Conservation (phyloP, 1,139 yeast genomes). For the Taphrina deformans region DNA sequence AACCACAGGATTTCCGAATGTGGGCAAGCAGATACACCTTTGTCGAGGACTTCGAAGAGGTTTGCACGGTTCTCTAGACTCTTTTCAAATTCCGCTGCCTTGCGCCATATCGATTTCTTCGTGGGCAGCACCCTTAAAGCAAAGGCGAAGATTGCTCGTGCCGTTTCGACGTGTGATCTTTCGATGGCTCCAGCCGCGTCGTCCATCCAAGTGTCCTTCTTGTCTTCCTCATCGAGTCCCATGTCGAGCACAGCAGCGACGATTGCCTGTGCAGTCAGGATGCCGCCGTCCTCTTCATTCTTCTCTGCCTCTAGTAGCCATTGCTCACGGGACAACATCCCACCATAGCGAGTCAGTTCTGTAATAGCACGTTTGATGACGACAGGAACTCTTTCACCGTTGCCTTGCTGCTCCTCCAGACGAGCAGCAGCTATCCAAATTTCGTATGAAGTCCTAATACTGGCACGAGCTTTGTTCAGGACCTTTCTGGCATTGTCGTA, state of each 20-base stretch:
- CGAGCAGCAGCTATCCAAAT: conserved; percentile 74
- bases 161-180: conserved; percentile 46
- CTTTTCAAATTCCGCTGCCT: conserved; percentile 54
- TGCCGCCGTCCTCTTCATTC: conserved; percentile 46
- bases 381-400: conserved; percentile 51
- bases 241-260: conserved; percentile 44
- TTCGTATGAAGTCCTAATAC: conserved; percentile 53
- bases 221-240: conserved; percentile 45
- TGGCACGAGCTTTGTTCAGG: conserved; percentile 62
- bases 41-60: conserved; percentile 55
- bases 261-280: conserved; percentile 46
- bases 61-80: conserved; percentile 43
- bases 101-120: conserved; percentile 58
- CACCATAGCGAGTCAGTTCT: conserved; percentile 47
- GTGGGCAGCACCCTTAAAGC: conserved; percentile 54
- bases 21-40: conserved; percentile 55
- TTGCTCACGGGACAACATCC: conserved; percentile 46
- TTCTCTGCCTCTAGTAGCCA: conserved; percentile 56
- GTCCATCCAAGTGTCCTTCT: conserved; percentile 44
- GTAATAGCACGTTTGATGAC: conserved; percentile 58
- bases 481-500: conserved; percentile 56
- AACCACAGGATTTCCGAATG: conserved; percentile 56
- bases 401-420: conserved; percentile 61
- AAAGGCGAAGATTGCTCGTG: conserved; percentile 54
- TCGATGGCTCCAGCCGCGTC: conserved; percentile 47